A percentile compares a stretch with the other conserved stretches of the same genome.
phyloP scores from a whole-genome alignment of 2,329 filamentous ascomycete species.

The Scleromitrula shiraiana region DNA sequence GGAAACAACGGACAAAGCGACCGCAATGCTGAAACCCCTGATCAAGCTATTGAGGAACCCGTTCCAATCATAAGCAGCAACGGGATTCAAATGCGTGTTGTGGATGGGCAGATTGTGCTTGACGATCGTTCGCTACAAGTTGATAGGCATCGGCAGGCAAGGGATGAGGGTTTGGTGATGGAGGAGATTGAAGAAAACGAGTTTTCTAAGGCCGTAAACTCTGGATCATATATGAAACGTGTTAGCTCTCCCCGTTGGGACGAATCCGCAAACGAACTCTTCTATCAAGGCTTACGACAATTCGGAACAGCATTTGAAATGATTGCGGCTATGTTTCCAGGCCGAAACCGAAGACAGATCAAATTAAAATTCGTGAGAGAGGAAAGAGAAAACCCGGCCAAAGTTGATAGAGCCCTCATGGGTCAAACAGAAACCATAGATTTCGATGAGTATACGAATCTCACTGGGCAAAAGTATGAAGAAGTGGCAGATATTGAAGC shows the following conservation, averaged over 20 bases:
- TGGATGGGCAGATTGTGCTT: constrained; percentile 58
- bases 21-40: constrained; percentile 1
- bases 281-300: constrained; percentile 66
- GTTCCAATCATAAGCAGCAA: background rate
- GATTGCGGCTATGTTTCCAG: constrained; percentile 68
- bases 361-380: constrained; percentile 80
- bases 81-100: constrained; percentile 20
- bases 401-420: constrained; percentile 56
- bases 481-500: constrained; percentile 48
- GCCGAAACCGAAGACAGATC: constrained; percentile 63
- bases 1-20: constrained; percentile 1
- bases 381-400: constrained; percentile 56
- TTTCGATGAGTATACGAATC: constrained; percentile 51
- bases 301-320: constrained; percentile 81
- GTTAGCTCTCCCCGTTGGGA: constrained; percentile 61
- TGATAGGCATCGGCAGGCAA: constrained; percentile 58
- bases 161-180: constrained; percentile 41
- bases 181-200: constrained; percentile 68
- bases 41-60: constrained; percentile 7
- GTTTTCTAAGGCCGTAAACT: constrained; percentile 64
- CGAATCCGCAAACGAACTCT: constrained; percentile 61
- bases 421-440: constrained; percentile 53
- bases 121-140: constrained; percentile 61
- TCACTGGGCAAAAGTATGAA: constrained; percentile 45
- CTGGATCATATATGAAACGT: constrained; percentile 58